Evolutionary conservation across 73 alveolate species (phyloP).

Genomic region (Tetrahymena borealis): DNA sequence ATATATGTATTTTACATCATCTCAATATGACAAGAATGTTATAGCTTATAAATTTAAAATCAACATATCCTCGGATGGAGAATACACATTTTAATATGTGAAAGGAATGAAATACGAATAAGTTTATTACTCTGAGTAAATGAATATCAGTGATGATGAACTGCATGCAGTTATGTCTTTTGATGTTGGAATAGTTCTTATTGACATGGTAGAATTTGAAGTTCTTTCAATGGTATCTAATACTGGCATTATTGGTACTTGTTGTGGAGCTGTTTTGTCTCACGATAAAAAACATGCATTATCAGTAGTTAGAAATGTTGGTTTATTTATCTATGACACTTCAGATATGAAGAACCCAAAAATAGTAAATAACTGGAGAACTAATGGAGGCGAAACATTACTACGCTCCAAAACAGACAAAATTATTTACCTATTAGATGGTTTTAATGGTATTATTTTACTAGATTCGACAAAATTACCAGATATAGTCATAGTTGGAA

Average conservation of each 20-base stretch:
- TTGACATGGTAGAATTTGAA: neutral
- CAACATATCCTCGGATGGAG: neutral
- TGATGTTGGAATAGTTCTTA: neutral
- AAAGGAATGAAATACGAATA: neutral
- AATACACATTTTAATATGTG: neutral
- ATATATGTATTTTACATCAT: neutral
- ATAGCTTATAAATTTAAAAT: neutral
- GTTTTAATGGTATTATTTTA: neutral
- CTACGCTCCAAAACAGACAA: neutral
- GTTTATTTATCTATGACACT: neutral
- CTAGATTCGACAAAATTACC: neutral
- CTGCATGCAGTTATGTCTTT: neutral
- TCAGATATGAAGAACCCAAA: neutral
- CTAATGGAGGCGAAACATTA: neutral
- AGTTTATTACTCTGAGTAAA: neutral
- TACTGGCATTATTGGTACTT: neutral
- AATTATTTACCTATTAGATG: neutral
- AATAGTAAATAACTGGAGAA: neutral
- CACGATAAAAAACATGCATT: neutral
- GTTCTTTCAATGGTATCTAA: neutral
- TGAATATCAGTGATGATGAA: neutral
- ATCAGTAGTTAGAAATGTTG: neutral
- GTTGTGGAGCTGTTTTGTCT: neutral
- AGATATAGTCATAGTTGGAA: neutral
- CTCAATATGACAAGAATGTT: neutral